Percentiles rank a stretch among this genome's conserved stretches.
Evolutionary conservation across 2,329 filamentous ascomycete species (phyloP).

Genomic region (Leptosphaerulina australis): DNA sequence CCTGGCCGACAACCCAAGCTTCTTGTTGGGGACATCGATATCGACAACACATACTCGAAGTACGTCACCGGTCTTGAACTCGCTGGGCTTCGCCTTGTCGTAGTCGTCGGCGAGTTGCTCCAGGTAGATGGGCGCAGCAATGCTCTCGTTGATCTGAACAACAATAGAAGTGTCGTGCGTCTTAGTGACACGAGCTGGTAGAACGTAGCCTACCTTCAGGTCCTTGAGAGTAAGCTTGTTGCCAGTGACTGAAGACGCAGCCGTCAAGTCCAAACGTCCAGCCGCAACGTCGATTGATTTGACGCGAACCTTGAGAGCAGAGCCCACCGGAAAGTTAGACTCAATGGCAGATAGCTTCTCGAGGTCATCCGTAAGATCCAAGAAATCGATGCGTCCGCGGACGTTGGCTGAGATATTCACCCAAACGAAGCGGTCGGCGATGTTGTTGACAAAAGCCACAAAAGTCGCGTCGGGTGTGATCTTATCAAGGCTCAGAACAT

Average conservation of each 20-base stretch:
- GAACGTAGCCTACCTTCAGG: conserved; percentile 77
- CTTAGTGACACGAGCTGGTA: conserved; percentile 85
- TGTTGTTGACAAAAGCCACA: conserved; percentile 90
- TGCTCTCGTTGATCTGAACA: conserved; percentile 79
- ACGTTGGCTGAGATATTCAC: conserved; percentile 88
- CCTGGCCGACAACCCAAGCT: conserved; percentile 77
- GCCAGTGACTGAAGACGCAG: conserved; percentile 64
- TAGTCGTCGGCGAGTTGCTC: conserved; percentile 89
- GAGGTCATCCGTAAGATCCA: conserved; percentile 87
- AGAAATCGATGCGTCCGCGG: conserved; percentile 78
- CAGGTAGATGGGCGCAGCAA: conserved; percentile 81
- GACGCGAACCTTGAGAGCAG: conserved; percentile 80
- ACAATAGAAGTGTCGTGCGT: conserved; percentile 81
- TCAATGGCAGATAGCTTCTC: conserved; percentile 76
- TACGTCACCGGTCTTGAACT: conserved; percentile 82
- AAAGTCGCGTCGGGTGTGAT: conserved; percentile 73
- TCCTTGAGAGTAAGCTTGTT: conserved; percentile 70
- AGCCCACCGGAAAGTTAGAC: conserved; percentile 86
- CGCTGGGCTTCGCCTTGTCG: conserved; percentile 74
- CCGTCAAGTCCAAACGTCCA: conserved; percentile 83
- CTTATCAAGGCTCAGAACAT: conserved; percentile 72
- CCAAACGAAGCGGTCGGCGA: conserved; percentile 81
- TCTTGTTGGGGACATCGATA: conserved; percentile 84
- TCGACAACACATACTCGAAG: conserved; percentile 84
- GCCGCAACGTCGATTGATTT: conserved; percentile 73